Conservation (phyloP, 768 basidiomycete genomes). For the Suillus ampliporus region DNA sequence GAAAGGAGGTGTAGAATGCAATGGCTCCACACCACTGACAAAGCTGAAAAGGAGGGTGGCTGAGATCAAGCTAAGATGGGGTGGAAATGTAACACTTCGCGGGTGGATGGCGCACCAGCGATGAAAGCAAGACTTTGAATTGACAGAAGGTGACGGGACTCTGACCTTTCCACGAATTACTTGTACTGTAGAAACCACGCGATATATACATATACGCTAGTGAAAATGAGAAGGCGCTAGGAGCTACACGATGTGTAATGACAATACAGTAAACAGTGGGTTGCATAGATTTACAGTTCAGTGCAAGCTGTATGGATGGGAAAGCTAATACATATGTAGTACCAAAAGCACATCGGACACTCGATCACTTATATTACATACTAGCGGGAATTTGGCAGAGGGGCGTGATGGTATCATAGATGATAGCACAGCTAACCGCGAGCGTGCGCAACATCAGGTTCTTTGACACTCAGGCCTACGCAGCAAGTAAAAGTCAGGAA, state of each 20-base stretch:
- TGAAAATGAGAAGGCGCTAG: background rate
- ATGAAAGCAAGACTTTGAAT: too few species aligned
- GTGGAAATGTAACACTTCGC: too few species aligned
- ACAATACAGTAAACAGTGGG: background rate
- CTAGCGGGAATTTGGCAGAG: background rate
- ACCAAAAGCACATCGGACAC: background rate
- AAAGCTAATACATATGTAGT: background rate
- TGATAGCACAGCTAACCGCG: slow-evolving; percentile 29
- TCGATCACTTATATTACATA: background rate
- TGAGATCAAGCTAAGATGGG: too few species aligned
- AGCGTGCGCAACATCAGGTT: slow-evolving; percentile 62
- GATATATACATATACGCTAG: too few species aligned
- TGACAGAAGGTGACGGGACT: too few species aligned
- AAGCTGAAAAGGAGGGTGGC: too few species aligned
- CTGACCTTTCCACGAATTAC: too few species aligned
- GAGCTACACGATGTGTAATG: background rate
- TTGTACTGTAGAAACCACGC: too few species aligned
- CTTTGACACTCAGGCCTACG: slow-evolving; percentile 61
- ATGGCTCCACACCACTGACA: too few species aligned
- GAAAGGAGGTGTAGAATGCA: too few species aligned
- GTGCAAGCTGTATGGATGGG: background rate
- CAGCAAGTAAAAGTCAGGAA: background rate
- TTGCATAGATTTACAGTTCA: background rate
- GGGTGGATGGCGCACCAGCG: too few species aligned
- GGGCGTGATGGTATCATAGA: background rate